These are phyloP conservation scores for Zygotorulaspora chibaensis DNA, from an alignment of 805 yeast species.

Conservation along the genomic window DNA sequence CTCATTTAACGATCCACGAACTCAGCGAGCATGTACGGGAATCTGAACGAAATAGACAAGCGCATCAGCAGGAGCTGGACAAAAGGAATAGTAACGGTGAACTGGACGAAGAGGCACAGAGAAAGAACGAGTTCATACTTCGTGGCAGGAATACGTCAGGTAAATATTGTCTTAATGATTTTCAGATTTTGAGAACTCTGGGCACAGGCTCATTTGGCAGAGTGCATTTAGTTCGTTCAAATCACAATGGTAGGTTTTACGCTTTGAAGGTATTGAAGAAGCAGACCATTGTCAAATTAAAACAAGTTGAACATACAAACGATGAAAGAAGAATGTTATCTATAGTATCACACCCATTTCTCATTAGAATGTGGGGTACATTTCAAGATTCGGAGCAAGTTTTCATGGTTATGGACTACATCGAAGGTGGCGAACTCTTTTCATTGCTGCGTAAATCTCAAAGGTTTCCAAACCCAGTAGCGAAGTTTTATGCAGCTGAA, in stretches of 20 bases:
- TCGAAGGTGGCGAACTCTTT: conserved; percentile 94
- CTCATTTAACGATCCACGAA: conserved; percentile 6
- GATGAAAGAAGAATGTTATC: conserved; percentile 89
- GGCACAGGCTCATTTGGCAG: conserved; percentile 97
- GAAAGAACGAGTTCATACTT: conserved; percentile 5
- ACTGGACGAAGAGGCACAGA: conserved; percentile 5
- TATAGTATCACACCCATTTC: conserved; percentile 83
- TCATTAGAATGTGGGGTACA: conserved; percentile 95
- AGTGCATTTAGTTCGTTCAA: conserved; percentile 82
- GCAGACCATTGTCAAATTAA: conserved; percentile 83
- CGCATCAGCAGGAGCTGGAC: conserved; percentile 1
- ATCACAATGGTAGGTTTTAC: conserved; percentile 85
- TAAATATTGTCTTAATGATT: conserved; percentile 75
- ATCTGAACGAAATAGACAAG: conserved; percentile 5
- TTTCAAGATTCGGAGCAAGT: conserved; percentile 81
- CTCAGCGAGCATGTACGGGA: conserved; percentile 8
- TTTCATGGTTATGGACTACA: conserved; percentile 94
- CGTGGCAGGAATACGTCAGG: conserved; percentile 42
- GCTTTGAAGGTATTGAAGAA: conserved; percentile 91
- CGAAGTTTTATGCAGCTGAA: conserved; percentile 94
- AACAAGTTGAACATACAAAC: conserved; percentile 93
- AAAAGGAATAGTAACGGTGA: background rate
- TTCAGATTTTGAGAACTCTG: conserved; percentile 77
- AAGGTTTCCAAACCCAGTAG: conserved; percentile 92
- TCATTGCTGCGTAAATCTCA: conserved; percentile 81